Evolutionary conservation across 306 rosid genomes (phyloP).

Genomic region (Malus orientalis): DNA sequence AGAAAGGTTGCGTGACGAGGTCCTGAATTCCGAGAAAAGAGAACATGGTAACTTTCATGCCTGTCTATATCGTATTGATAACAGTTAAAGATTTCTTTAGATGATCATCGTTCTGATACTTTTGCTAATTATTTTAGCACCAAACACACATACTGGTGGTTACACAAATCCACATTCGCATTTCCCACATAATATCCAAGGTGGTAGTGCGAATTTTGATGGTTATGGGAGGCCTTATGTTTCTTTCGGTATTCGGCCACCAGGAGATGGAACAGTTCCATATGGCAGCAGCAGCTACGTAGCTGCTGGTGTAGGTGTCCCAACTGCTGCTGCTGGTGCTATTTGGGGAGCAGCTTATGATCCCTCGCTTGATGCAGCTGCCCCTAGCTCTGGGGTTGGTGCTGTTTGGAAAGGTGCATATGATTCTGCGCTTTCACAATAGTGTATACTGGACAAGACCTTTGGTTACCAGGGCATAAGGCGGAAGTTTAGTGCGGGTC

Average conservation of each 20-base stretch:
- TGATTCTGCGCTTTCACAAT: conserved; percentile 35
- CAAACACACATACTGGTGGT: conserved; percentile 30
- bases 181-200: conserved; percentile 20
- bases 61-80: neutral
- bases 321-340: neutral
- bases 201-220: conserved; percentile 31
- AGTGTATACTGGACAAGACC: conserved; percentile 10
- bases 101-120: conserved; percentile 19
- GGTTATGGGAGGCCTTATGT: conserved; percentile 42
- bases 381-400: conserved; percentile 3
- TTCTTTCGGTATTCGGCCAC: conserved; percentile 31
- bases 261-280: conserved; percentile 29
- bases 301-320: conserved; percentile 12
- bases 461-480: neutral
- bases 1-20: conserved; percentile 57
- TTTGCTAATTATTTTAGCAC: conserved; percentile 29
- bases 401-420: conserved; percentile 28
- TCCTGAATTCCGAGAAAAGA: conserved; percentile 54
- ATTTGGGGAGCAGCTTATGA: conserved; percentile 8
- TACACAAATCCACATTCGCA: conserved; percentile 14
- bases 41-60: conserved; percentile 45
- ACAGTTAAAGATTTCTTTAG: conserved; percentile 3
- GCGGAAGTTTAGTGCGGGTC: neutral
- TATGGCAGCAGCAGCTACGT: conserved; percentile 36
- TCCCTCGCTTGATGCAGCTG: neutral